Base-by-base conservation (phyloP, 176 grass and related monocot genomes). In the Lolium rigidum region DNA sequence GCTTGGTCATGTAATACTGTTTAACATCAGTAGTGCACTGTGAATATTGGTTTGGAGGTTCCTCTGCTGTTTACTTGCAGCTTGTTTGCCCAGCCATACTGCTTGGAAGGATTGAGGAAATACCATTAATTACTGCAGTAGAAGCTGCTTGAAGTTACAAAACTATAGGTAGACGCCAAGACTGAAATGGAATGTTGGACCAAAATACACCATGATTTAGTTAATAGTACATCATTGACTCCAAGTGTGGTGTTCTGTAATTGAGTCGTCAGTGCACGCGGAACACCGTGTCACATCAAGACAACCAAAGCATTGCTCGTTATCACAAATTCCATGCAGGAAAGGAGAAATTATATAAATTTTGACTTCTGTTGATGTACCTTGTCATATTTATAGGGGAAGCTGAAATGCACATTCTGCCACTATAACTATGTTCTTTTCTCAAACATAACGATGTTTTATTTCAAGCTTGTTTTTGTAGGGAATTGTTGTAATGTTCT, bases 401-500 rank as follows among this genome's bases (percentile, higher is more conserved):
- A 68, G 41, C 16, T 51, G 14, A 55, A 21, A 59, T 84, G 21
- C 76, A 70, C 25, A 51, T 62, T 80, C 73, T 80, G 31, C 10
- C 25, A 43, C 57, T 59, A 12, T 43, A 14, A 21, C 80, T 86
- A 10, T 55, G 16, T 65, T 68, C 48, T 64, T 10, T 35, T 35
- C 5, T 35, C 13, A 1, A 35, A 3, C 63, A 21, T 31, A 10
- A 18, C 76, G 78, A 13, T 63, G 28, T 65, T 3, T 57, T 6
- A 75, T 52, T 76, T 28, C 8, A 80, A 70, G 10, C 41, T 43
- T 70, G 52, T 2, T 49, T 10, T 35, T 43, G 1, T 16, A 43
- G 25, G 11, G 10, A 76, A 69, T n/a, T 52, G 31, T 17, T 76
- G 16, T 91, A 20, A 54, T 57, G 44, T 88, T 88, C 78, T 0